Conservation (phyloP, 306 rosid species). For the Alnus glutinosa region DNA sequence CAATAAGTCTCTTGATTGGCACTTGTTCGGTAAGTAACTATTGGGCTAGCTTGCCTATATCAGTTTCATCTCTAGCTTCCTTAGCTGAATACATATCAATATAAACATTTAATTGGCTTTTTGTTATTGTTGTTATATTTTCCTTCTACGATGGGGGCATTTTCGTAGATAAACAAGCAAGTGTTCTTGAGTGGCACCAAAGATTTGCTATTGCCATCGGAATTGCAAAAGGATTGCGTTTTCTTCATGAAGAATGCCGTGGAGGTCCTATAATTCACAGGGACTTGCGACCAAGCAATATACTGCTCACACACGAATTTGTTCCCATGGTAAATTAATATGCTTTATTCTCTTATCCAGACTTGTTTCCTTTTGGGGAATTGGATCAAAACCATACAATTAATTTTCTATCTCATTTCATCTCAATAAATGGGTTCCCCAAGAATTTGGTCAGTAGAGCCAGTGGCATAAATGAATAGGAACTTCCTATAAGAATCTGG, state of each 20-base stretch:
- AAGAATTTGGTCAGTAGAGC: background rate
- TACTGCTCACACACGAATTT: slow-evolving; percentile 80
- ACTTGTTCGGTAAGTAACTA: slow-evolving; percentile 65
- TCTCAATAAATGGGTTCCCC: background rate
- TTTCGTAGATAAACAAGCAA: slow-evolving; percentile 45
- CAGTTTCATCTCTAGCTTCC: background rate
- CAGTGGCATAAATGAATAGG: background rate
- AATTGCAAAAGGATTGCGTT: slow-evolving; percentile 85
- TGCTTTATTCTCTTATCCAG: background rate
- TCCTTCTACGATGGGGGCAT: background rate
- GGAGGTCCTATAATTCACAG: slow-evolving; percentile 88
- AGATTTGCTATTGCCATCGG: slow-evolving; percentile 87
- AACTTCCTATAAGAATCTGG: background rate
- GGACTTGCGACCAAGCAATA: slow-evolving; percentile 84
- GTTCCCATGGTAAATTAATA: slow-evolving; percentile 71
- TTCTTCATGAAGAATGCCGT: slow-evolving; percentile 88
- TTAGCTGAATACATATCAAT: background rate
- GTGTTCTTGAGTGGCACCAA: slow-evolving; percentile 71
- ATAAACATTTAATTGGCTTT: background rate
- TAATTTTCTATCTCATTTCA: background rate
- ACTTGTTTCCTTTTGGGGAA: background rate
- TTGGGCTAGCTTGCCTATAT: background rate
- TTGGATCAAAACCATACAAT: background rate
- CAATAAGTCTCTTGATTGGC: slow-evolving; percentile 83
- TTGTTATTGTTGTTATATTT: background rate